Evolutionary conservation across 169 alveolate genomes (phyloP), one percentile per base, ranked within the genome.

Genomic region (Babesia bigemina): DNA sequence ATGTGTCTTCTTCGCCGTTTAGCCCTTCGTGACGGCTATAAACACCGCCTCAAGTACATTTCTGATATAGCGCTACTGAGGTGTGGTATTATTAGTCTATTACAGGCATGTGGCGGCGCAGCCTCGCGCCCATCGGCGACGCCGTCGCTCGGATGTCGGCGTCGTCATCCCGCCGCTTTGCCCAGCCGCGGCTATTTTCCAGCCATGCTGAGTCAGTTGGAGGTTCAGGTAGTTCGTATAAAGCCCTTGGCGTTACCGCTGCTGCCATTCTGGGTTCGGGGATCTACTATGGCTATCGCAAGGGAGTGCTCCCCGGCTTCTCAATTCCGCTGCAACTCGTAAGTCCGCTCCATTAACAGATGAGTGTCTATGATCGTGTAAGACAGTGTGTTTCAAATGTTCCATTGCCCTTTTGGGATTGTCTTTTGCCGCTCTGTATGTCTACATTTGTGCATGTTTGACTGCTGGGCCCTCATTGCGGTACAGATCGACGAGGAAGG

Each of bases 401-500:
- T 6, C 2, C 39, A 33, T 6, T 4, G 2, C 39, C 39, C 2
- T 56, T 16, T 21, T 1, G 21, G 2, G 39, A 2, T 33, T 33
- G 39, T 33, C 10, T 33, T 33, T 2, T 49, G 28, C 2, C 28
- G 24, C 6, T 19, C 24, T 49, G 28, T 17, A 19, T 49, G 28
- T 19, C 24, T 49, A 21, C 57, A 49, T 49, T 49, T 17, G 2
- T 49, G n/a, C 24, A 33, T 33, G 39, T 6, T 33, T 33, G 39
- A 33, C 10, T 33, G 39, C 39, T 33, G 2, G 39, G 39, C 39
- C 39, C 39, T 19, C 57, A 49, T 49, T 49, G 57, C 9, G 57
- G 6, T 49, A 4, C 70, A 83, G 83, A 73, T 73, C 10, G 90
- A 83, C 63, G 90, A 83, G 83, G 53, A 45, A 10, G 36, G 48